These are phyloP conservation scores for Thalassiosira exigua DNA, from an alignment of 352 stramenopile genomes.

Conservation along the genomic window DNA sequence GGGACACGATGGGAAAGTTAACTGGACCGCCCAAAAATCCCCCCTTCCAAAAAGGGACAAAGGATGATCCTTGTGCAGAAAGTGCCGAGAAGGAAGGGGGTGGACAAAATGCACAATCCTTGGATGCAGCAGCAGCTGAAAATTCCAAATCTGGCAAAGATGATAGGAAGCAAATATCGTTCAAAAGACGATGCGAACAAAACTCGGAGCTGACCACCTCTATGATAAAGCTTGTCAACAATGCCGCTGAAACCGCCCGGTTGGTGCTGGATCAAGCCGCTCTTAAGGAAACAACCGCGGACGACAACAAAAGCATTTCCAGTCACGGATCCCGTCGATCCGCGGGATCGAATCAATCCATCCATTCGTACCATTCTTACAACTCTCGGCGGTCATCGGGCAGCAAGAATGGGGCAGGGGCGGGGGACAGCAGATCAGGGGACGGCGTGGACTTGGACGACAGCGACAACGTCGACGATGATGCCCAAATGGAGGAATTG, in stretches of 20 bases:
- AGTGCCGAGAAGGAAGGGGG: not conserved
- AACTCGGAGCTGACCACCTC: conserved; percentile 2
- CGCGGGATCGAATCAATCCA: conserved; percentile 9
- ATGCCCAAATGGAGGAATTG: not conserved
- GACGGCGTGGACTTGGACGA: conserved; percentile 8
- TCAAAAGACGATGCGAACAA: not conserved
- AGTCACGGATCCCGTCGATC: conserved; percentile 9
- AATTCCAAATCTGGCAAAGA: not conserved
- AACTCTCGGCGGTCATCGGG: not conserved
- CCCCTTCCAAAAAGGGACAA: not conserved
- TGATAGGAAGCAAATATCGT: not conserved
- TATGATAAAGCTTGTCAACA: conserved; percentile 27
- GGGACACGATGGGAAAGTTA: conserved; percentile 29
- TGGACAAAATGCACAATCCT: not conserved
- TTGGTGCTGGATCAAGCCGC: conserved; percentile 45
- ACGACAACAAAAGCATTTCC: conserved; percentile 30
- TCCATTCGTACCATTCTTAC: conserved; percentile 8
- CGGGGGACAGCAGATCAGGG: not conserved
- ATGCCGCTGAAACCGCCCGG: conserved; percentile 52
- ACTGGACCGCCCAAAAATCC: conserved; percentile 20
- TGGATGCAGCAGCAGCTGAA: not conserved
- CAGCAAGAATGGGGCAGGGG: not conserved
- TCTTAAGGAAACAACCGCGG: conserved; percentile 1
- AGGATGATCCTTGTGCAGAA: not conserved
- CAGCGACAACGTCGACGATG: not conserved